Evolutionary conservation across 441 rosid species (phyloP).

Genomic region (Aquilaria agallochum): DNA sequence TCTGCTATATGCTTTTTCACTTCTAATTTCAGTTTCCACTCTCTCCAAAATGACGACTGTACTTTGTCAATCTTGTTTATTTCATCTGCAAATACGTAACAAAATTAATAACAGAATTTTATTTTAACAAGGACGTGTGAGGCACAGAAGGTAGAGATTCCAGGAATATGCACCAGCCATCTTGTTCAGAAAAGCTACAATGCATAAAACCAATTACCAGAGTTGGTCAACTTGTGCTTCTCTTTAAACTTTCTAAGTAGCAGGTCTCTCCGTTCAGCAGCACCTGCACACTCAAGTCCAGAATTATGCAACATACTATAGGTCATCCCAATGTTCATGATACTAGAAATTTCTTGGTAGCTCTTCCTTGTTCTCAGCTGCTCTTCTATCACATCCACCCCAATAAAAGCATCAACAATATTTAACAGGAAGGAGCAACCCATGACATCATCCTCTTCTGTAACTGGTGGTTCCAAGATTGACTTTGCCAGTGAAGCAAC

Average conservation of each 20-base stretch:
- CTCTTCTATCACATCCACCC: conserved; percentile 92
- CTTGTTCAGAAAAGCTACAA: conserved; percentile 10
- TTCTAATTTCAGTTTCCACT: conserved; percentile 95
- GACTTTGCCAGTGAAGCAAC: conserved; percentile 80
- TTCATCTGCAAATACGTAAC: conserved; percentile 54
- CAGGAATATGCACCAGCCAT: conserved; percentile 4
- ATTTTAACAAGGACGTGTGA: conserved; percentile 5
- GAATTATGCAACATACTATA: conserved; percentile 78
- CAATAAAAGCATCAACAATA: conserved; percentile 85
- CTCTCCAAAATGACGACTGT: conserved; percentile 94
- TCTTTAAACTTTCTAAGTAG: conserved; percentile 62
- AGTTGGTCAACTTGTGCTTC: conserved; percentile 56
- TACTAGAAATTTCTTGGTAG: conserved; percentile 85
- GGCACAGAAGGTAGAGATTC: conserved; percentile 1
- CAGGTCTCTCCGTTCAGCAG: conserved; percentile 76
- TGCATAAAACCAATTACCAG: conserved; percentile 50
- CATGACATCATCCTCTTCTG: conserved; percentile 77
- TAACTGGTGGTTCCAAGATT: conserved; percentile 79
- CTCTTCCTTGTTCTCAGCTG: conserved; percentile 74
- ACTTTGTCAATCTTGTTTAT: conserved; percentile 72
- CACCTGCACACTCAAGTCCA: conserved; percentile 80
- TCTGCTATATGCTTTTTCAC: conserved; percentile 77
- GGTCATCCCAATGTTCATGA: conserved; percentile 91
- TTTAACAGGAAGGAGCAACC: conserved; percentile 90
- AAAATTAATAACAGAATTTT: conserved; percentile 8